phyloP scores from a whole-genome alignment of 192 early-diverging fungal species.

The Dimargaris verticillata region DNA sequence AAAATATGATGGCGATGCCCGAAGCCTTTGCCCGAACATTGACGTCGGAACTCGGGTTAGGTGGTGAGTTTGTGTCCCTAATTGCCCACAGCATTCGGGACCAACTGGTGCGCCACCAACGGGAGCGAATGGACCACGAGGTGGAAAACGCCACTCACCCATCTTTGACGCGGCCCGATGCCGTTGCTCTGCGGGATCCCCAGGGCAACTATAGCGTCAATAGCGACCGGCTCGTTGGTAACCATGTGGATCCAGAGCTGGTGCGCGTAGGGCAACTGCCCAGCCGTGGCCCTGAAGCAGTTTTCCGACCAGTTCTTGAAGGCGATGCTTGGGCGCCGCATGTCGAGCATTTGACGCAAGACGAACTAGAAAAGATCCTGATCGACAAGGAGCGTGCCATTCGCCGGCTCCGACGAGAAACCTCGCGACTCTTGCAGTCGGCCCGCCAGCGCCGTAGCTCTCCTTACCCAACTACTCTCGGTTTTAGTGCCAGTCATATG shows the following conservation, averaged over 20 bases:
- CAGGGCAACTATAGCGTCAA: background rate
- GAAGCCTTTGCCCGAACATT: slow-evolving; percentile 55
- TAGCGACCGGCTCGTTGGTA: background rate
- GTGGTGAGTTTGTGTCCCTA: slow-evolving; percentile 59
- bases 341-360: slow-evolving; percentile 34
- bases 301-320: slow-evolving; percentile 28
- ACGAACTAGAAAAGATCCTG: slow-evolving; percentile 40
- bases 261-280: background rate
- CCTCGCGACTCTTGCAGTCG: slow-evolving; percentile 4
- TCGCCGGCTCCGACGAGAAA: slow-evolving; percentile 13
- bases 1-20: slow-evolving; percentile 23
- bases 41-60: slow-evolving; percentile 56
- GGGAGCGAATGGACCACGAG: slow-evolving; percentile 28
- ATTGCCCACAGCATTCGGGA: slow-evolving; percentile 63
- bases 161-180: background rate
- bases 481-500: no score
- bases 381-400: slow-evolving; percentile 36
- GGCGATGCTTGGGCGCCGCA: slow-evolving; percentile 35
- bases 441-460: background rate
- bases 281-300: slow-evolving; percentile 21
- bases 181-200: background rate
- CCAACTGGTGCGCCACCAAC: slow-evolving; percentile 43
- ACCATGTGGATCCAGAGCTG: background rate
- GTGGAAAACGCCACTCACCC: background rate
- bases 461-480: background rate